A percentile compares a stretch with the other conserved stretches of the same genome.
Evolutionary conservation across 1,284 basidiomycete genomes (phyloP).

Genomic region (Sanguinoderma infundibulare): DNA sequence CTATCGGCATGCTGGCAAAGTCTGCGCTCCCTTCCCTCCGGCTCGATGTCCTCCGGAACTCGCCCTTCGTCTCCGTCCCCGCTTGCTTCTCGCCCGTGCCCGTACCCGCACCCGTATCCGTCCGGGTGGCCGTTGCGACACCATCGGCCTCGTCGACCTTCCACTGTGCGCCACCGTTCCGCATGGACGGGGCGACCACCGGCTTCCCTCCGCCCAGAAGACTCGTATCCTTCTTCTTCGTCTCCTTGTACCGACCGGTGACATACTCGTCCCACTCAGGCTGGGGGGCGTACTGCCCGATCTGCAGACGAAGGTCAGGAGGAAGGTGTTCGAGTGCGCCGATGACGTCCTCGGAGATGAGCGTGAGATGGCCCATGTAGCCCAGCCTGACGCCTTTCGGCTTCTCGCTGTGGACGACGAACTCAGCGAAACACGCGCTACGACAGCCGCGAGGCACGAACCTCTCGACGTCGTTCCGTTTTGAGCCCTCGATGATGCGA

Average conservation of each 20-base stretch:
- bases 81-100: constrained; percentile 22
- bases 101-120: constrained; percentile 15
- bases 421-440: background rate
- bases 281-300: constrained; percentile 71
- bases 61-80: constrained; percentile 46
- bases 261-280: constrained; percentile 91
- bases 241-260: constrained; percentile 80
- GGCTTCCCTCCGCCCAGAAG: constrained; percentile 87
- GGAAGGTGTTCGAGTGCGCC: constrained; percentile 87
- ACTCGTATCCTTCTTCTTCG: constrained; percentile 81
- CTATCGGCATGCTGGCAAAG: constrained; percentile 62
- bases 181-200: constrained; percentile 47
- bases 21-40: constrained; percentile 63
- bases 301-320: constrained; percentile 68
- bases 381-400: constrained; percentile 81
- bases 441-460: constrained; percentile 38
- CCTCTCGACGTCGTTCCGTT: constrained; percentile 76
- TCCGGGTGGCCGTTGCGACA: constrained; percentile 27
- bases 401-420: constrained; percentile 47
- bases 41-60: constrained; percentile 58
- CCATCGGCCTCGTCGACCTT: constrained; percentile 74
- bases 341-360: constrained; percentile 92
- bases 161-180: constrained; percentile 52
- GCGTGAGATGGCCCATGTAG: constrained; percentile 96
- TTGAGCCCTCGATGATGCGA: constrained; percentile 85